Conservation (phyloP, 2,329 filamentous ascomycete species). For the Fusarium caatingaense region DNA sequence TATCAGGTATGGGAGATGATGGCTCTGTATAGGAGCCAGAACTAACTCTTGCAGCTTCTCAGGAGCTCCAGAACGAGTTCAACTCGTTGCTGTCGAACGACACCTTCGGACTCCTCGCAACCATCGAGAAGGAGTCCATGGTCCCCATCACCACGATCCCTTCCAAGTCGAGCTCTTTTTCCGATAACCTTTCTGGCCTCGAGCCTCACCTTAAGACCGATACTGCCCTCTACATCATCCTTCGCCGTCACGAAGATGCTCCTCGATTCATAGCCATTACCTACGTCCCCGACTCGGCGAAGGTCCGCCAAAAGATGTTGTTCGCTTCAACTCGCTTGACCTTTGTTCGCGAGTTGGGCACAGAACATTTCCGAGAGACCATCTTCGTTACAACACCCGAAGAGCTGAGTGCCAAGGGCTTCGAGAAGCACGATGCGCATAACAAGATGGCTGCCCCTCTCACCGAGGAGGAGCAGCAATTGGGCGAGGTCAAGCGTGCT, state of each 20-base stretch:
- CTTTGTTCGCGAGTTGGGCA: slow-evolving; percentile 79
- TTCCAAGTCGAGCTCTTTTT: slow-evolving; percentile 67
- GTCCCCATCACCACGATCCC: slow-evolving; percentile 68
- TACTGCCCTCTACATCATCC: slow-evolving; percentile 78
- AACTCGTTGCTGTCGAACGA: slow-evolving; percentile 71
- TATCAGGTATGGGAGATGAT: slow-evolving; percentile 68
- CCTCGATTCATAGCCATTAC: slow-evolving; percentile 76
- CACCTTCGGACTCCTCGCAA: slow-evolving; percentile 77
- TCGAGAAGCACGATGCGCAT: slow-evolving; percentile 78
- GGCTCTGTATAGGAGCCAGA: neutral
- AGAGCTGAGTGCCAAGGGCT: slow-evolving; percentile 77
- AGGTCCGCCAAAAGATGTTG: slow-evolving; percentile 87
- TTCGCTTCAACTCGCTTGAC: slow-evolving; percentile 83
- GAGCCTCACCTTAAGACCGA: slow-evolving; percentile 72
- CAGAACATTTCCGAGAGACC: slow-evolving; percentile 81
- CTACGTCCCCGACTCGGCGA: slow-evolving; percentile 82
- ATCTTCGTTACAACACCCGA: slow-evolving; percentile 77
- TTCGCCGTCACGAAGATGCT: slow-evolving; percentile 71
- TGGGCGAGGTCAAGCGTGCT: slow-evolving; percentile 78
- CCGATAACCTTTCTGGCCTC: slow-evolving; percentile 71
- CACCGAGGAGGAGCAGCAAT: slow-evolving; percentile 79
- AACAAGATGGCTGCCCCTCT: slow-evolving; percentile 73
- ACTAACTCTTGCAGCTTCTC: slow-evolving; percentile 66
- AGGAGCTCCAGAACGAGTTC: slow-evolving; percentile 81
- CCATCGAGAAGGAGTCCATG: slow-evolving; percentile 76